Base-by-base conservation (phyloP, 169 alveolate genomes). In the Plasmodium gonderi region DNA sequence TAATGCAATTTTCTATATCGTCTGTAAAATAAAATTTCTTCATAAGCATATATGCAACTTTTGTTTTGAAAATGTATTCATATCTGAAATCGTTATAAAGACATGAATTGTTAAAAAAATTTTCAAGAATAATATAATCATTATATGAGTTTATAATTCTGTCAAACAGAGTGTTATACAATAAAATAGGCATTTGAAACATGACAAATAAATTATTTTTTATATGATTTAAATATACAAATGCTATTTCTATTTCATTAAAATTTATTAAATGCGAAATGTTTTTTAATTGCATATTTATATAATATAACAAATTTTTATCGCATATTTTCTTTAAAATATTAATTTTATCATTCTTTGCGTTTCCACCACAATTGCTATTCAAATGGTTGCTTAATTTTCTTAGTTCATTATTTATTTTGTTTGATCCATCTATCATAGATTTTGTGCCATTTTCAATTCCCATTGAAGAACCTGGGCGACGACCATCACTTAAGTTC, bases 201-300 rank as follows among this genome's bases (percentile, higher is more conserved):
- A 87, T 87, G 44, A 75, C 93, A 40, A 44, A 87, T 65, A 87
- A 60, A 87, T 87, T 87, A 20, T 87, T 87, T 75, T 87, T 87
- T 7, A 87, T 75, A 51, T 75, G 76, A 75, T 87, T 87, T 44
- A 87, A 54, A 51, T 74, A 87, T 23, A 64, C 49, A 42, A 81
- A 87, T 12, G 80, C 93, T 60, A 87, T 87, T 75, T 87, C 93
- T 3, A 87, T 87, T 75, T 87, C 93, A 20, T 87, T 87, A 45
- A 51, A 54, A 45, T 42, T 87, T 3, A 87, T 51, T 47, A 87
- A 75, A 42, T 87, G 80, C 17, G 89, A 54, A 9, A 87, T 75
- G 47, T 87, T 87, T 54, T 75, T 75, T 51, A 87, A 87, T 20
- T 87, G 93, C 54, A 87, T 49, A 33, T 87, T 87, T 75, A 87